These are phyloP conservation scores for Trichocladium antarcticum DNA, from an alignment of 495 filamentous ascomycete species.

Conservation along the genomic window DNA sequence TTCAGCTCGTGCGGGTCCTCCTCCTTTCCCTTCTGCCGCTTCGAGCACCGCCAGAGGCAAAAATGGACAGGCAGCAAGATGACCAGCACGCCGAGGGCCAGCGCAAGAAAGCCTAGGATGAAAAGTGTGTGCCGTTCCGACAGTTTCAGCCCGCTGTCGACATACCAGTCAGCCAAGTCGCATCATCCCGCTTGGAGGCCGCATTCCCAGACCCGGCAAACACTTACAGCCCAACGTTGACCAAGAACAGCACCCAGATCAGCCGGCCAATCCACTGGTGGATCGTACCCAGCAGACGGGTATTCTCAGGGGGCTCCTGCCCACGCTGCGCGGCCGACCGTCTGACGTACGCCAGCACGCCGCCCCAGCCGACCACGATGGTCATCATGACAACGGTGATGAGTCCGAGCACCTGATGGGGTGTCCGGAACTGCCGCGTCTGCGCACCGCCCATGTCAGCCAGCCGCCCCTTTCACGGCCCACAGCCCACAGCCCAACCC, in stretches of 20 bases:
- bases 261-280: conserved; percentile 19
- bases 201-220: too few relatives aligned
- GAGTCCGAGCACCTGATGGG: conserved; percentile 51
- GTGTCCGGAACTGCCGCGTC: conserved; percentile 41
- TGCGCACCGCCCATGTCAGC: conserved; percentile 11
- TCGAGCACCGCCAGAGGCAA: conserved; percentile 18
- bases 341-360: conserved; percentile 40
- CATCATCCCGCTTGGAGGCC: neutral
- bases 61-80: conserved; percentile 18
- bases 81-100: conserved; percentile 15
- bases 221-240: conserved; percentile 27
- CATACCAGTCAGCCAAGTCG: too few relatives aligned
- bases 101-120: conserved; percentile 21
- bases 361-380: conserved; percentile 39
- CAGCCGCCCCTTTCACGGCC: neutral
- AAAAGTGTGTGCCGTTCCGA: conserved; percentile 10
- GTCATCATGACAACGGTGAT: conserved; percentile 39
- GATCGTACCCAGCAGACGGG: conserved; percentile 1
- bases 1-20: conserved; percentile 12
- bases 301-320: conserved; percentile 15
- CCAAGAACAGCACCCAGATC: conserved; percentile 23
- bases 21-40: conserved; percentile 10
- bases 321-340: conserved; percentile 34
- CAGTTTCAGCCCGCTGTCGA: conserved; percentile 19
- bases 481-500: too few relatives aligned